phyloP scores from a whole-genome alignment of 2,329 filamentous ascomycete genomes.

The Epichloe aotearoae region DNA sequence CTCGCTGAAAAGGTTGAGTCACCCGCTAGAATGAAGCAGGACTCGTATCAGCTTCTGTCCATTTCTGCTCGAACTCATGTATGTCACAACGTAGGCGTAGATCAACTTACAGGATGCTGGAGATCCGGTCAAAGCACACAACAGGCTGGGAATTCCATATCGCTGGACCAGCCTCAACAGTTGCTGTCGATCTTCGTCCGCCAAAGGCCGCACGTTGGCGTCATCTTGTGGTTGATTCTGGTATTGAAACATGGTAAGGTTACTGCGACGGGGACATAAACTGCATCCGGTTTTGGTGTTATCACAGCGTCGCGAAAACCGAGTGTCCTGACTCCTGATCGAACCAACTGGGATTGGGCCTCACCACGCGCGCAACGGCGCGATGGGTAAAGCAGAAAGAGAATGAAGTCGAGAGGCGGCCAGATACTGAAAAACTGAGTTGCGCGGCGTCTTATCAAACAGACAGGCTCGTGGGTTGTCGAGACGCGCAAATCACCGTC shows the following conservation, averaged over 20 bases:
- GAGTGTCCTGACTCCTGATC: neutral
- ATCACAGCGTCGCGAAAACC: neutral
- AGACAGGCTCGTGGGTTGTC: neutral
- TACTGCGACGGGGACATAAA: neutral
- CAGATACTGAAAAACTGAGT: neutral
- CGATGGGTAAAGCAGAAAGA: neutral
- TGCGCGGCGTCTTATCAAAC: neutral
- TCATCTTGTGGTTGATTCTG: constrained; percentile 17
- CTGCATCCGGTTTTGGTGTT: neutral
- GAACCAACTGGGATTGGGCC: neutral
- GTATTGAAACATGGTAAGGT: constrained; percentile 21
- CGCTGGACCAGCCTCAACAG: constrained; percentile 23
- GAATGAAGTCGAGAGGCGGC: neutral
- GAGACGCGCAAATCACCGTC: neutral
- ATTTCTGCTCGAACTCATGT: neutral
- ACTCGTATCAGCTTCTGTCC: neutral
- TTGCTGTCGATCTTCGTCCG: constrained; percentile 26
- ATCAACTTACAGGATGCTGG: constrained; percentile 23
- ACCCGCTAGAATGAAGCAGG: constrained; percentile 17
- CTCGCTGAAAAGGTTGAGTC: constrained; percentile 26
- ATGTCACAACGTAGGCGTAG: neutral
- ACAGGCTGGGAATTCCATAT: constrained; percentile 24
- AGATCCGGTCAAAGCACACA: constrained; percentile 23
- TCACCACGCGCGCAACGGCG: neutral
- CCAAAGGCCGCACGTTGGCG: constrained; percentile 20